phyloP scores from a whole-genome alignment of 441 rosid genomes.

The Populus hybrid region DNA sequence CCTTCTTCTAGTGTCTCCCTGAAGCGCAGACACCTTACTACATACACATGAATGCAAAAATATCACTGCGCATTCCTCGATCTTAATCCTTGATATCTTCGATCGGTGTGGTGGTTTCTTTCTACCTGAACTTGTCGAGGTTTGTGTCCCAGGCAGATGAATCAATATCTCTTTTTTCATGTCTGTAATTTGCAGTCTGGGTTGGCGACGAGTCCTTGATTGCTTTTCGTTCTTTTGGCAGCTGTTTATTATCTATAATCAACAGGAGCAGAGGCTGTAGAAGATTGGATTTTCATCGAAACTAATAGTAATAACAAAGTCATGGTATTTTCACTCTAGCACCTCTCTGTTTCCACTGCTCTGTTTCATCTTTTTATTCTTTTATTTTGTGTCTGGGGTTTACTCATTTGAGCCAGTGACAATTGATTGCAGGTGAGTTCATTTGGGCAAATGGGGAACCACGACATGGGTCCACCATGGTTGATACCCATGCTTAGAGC shows the following conservation, averaged over 20 bases:
- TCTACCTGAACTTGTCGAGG: neutral
- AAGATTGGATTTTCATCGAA: neutral
- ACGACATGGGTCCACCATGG: conserved; percentile 63
- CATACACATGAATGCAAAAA: neutral
- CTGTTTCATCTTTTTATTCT: neutral
- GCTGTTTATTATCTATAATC: neutral
- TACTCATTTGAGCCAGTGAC: neutral
- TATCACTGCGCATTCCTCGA: neutral
- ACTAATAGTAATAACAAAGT: neutral
- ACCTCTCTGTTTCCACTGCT: neutral
- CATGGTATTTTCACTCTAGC: conserved; percentile 12
- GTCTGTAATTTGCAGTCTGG: neutral
- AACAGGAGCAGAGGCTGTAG: neutral
- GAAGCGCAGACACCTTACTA: neutral
- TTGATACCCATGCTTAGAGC: conserved; percentile 60
- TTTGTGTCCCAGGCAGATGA: neutral
- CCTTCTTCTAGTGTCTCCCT: neutral
- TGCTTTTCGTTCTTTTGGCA: neutral
- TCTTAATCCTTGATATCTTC: neutral
- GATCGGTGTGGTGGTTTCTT: neutral
- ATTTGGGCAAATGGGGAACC: conserved; percentile 29
- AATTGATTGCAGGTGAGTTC: conserved; percentile 37
- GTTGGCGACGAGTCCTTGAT: neutral
- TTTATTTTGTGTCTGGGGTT: neutral
- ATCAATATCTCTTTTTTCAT: neutral